Conservation (phyloP, 495 filamentous ascomycete genomes). For the Aspergillus asperescens region DNA sequence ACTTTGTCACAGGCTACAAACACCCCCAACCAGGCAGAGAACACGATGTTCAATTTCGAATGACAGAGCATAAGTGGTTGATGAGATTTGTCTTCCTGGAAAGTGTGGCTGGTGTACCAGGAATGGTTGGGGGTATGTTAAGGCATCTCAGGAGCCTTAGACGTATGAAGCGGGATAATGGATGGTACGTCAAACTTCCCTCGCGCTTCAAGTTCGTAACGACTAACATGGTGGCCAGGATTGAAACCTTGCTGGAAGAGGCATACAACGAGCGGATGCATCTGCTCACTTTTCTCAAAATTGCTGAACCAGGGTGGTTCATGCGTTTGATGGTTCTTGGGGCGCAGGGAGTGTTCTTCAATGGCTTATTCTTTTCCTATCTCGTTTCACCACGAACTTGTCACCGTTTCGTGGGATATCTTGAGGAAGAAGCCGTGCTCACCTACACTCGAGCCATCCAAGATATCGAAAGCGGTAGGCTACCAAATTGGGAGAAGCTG, state of each 20-base stretch:
- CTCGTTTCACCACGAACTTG: constrained; percentile 82
- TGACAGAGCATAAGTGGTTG: constrained; percentile 75
- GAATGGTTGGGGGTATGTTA: constrained; percentile 95
- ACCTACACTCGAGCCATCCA: constrained; percentile 85
- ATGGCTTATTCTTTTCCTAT: constrained; percentile 85
- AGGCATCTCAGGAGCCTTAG: constrained; percentile 80
- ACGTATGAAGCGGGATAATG: constrained; percentile 84
- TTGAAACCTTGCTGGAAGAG: constrained; percentile 92
- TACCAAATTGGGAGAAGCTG: constrained; percentile 78
- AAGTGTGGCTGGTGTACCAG: constrained; percentile 89
- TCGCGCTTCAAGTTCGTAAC: background rate
- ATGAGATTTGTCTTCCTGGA: constrained; percentile 88
- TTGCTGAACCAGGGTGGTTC: constrained; percentile 82
- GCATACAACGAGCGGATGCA: constrained; percentile 97
- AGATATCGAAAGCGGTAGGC: constrained; percentile 76
- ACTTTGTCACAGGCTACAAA: constrained; percentile 65
- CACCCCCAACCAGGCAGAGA: constrained; percentile 53
- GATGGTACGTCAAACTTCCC: constrained; percentile 54
- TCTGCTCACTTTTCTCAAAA: constrained; percentile 87
- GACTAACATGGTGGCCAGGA: constrained; percentile 42
- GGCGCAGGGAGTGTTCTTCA: constrained; percentile 88
- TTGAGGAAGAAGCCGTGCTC: constrained; percentile 94
- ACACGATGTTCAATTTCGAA: constrained; percentile 43
- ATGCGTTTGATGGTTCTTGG: constrained; percentile 84
- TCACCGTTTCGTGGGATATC: constrained; percentile 93